Evolutionary conservation across 331 rosid species (phyloP).

Genomic region (Acacia concinna): DNA sequence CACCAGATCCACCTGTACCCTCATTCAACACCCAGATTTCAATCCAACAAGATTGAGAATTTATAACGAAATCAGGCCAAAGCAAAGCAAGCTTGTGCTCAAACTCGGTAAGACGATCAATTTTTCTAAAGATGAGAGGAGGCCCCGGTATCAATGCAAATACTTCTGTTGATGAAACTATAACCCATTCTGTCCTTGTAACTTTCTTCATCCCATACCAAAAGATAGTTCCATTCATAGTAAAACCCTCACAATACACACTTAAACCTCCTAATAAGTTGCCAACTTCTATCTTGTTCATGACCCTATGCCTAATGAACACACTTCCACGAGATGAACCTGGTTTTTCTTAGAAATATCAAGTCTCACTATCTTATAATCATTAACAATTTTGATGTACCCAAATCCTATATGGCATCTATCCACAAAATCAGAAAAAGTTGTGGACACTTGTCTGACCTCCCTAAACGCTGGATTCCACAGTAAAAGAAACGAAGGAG

Average conservation of each 20-base stretch:
- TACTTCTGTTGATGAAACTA: neutral
- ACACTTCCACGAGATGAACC: neutral
- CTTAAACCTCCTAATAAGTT: neutral
- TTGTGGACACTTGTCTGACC: neutral
- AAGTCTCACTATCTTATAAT: neutral
- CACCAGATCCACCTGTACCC: neutral
- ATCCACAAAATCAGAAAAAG: neutral
- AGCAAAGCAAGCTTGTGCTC: neutral
- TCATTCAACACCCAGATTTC: constrained; percentile 34
- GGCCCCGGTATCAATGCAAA: neutral
- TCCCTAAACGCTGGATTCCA: neutral
- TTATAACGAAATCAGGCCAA: neutral
- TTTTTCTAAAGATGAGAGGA: fast-evolving
- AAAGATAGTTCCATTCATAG: neutral
- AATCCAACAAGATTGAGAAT: neutral
- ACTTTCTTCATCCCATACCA: neutral
- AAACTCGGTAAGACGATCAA: neutral
- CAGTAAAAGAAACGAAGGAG: no score
- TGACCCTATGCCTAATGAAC: neutral
- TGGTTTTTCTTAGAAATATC: neutral
- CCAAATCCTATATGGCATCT: neutral
- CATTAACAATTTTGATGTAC: neutral
- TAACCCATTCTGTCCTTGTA: neutral
- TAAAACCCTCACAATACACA: neutral
- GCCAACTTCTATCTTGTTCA: neutral